Conservation (phyloP, 108 stramenopile species). For the Cyclotella cryptica region DNA sequence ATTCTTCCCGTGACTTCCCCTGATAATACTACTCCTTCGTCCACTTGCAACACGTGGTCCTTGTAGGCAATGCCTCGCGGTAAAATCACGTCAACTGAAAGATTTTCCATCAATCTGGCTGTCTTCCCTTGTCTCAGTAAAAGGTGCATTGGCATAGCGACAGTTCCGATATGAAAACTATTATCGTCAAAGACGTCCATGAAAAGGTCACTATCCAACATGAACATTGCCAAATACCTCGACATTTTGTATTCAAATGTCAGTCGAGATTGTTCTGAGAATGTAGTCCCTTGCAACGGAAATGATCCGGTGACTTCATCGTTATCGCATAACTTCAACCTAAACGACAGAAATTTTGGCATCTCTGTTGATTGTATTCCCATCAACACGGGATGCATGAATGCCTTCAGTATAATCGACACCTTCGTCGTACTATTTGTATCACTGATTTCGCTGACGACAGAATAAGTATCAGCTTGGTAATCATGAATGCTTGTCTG, state of each 20-base stretch:
- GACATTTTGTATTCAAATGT: slow-evolving; percentile 16
- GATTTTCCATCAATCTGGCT: slow-evolving; percentile 24
- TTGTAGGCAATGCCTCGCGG: background rate
- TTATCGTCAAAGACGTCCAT: slow-evolving; percentile 27
- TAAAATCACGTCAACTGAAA: slow-evolving; percentile 29
- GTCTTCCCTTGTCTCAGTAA: slow-evolving; percentile 32
- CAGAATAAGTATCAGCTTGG: background rate
- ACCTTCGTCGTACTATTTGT: slow-evolving; percentile 23
- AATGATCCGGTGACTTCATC: slow-evolving; percentile 19
- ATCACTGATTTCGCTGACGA: slow-evolving; percentile 23
- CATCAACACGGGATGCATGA: background rate
- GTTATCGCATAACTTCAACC: slow-evolving; percentile 7
- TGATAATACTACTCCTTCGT: background rate
- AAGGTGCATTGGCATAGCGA: slow-evolving; percentile 27
- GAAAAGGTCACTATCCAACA: slow-evolving; percentile 21
- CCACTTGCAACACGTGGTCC: background rate
- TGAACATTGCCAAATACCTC: slow-evolving; percentile 4
- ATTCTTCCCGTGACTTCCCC: slow-evolving; percentile 7
- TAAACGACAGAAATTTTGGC: slow-evolving; percentile 14
- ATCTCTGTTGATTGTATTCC: background rate
- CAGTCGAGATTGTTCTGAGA: slow-evolving; percentile 6
- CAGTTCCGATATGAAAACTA: slow-evolving; percentile 25
- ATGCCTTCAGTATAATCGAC: slow-evolving; percentile 4
- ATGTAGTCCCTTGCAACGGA: background rate
- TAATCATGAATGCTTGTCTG: background rate